Conservation (phyloP, 352 stramenopile species). For the Phytopythium helicoides region DNA sequence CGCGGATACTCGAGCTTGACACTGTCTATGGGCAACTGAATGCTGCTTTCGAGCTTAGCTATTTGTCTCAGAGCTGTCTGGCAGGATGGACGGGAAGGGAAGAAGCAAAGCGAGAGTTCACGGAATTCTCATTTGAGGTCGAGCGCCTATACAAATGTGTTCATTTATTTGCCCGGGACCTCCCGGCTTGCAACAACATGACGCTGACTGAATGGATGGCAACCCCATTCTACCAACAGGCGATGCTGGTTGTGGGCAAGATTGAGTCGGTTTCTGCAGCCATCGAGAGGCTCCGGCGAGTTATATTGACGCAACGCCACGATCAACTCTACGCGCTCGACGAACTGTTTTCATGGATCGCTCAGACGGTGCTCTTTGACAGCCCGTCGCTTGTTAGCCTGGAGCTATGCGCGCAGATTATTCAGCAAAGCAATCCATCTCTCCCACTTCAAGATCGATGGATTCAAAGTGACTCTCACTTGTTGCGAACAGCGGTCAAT, state of each 20-base stretch:
- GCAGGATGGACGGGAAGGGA: slow-evolving; percentile 11
- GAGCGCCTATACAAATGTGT: slow-evolving; percentile 65
- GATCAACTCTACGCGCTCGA: slow-evolving; percentile 39
- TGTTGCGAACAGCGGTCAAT: slow-evolving; percentile 62
- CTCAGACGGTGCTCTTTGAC: slow-evolving; percentile 22
- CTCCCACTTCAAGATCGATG: slow-evolving; percentile 34
- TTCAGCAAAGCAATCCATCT: slow-evolving; percentile 64
- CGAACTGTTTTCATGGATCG: slow-evolving; percentile 50
- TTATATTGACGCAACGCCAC: slow-evolving; percentile 45
- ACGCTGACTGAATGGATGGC: slow-evolving; percentile 53
- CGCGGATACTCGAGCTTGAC: slow-evolving; percentile 58
- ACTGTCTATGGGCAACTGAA: slow-evolving; percentile 53
- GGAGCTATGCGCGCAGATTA: slow-evolving; percentile 49
- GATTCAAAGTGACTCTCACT: slow-evolving; percentile 54
- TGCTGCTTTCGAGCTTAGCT: slow-evolving; percentile 42
- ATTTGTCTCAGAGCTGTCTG: slow-evolving; percentile 30
- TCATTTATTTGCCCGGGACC: slow-evolving; percentile 26
- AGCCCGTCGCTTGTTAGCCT: slow-evolving; percentile 30
- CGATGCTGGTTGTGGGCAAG: slow-evolving; percentile 34
- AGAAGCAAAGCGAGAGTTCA: slow-evolving; percentile 32
- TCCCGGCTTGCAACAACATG: slow-evolving; percentile 37
- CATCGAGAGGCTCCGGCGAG: slow-evolving; percentile 40
- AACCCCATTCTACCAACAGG: slow-evolving; percentile 62
- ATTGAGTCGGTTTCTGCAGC: slow-evolving; percentile 10
- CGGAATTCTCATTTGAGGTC: slow-evolving; percentile 45